Conservation (phyloP, 108 stramenopile genomes). For the Skeletonema marinoi region DNA sequence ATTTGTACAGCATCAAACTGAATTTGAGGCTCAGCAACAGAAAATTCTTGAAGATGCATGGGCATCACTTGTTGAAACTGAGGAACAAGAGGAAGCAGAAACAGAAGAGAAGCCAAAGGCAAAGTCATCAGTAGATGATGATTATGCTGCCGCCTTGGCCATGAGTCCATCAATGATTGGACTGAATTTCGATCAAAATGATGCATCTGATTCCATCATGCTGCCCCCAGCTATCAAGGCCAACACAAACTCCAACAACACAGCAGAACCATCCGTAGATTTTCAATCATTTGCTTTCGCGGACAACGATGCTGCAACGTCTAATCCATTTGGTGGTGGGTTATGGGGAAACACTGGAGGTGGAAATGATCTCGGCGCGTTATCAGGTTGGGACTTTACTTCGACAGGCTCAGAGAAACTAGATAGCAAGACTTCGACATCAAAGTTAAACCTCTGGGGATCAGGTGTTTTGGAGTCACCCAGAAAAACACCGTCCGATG, state of each 20-base stretch:
- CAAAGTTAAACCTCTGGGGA: conserved; percentile 13
- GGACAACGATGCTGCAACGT: conserved; percentile 6
- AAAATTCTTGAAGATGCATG: conserved; percentile 57
- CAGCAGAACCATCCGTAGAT: conserved; percentile 29
- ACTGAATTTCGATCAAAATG: conserved; percentile 77
- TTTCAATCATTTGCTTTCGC: conserved; percentile 55
- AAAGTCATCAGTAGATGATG: conserved; percentile 51
- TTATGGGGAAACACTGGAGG: conserved; percentile 62
- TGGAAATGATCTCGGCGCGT: conserved; percentile 17
- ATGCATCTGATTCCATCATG: conserved; percentile 72
- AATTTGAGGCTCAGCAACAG: conserved; percentile 48
- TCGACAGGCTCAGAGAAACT: not conserved
- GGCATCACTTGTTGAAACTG: conserved; percentile 60
- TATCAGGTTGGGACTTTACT: conserved; percentile 38
- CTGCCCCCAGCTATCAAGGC: conserved; percentile 52
- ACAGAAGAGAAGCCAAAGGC: not conserved
- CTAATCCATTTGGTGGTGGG: conserved; percentile 64
- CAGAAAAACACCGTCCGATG: not conserved
- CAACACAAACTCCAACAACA: conserved; percentile 9
- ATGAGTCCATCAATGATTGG: conserved; percentile 74
- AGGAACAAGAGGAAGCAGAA: conserved; percentile 63
- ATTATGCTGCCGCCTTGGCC: conserved; percentile 78
- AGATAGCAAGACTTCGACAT: not conserved
- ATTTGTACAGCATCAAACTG: conserved; percentile 40
- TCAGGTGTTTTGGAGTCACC: conserved; percentile 1